These are phyloP conservation scores for Bertia moriformis DNA, from an alignment of 2,329 filamentous ascomycete genomes.

Conservation along the genomic window DNA sequence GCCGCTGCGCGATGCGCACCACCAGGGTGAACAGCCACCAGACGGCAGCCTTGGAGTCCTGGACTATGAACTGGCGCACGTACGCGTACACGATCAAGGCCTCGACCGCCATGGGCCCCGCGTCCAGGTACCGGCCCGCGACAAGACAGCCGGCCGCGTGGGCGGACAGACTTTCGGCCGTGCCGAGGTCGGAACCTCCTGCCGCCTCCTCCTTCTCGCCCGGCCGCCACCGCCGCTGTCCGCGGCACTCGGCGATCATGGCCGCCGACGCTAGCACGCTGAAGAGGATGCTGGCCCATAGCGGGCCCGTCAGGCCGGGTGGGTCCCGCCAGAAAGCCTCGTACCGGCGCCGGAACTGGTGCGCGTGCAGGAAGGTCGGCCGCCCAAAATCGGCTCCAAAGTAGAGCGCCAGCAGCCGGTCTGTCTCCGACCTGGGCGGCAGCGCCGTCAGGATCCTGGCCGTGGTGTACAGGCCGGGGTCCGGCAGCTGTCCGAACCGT, in stretches of 20 bases:
- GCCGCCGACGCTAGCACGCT: too few species aligned
- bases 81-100: constrained; percentile 29
- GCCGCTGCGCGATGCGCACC: constrained; percentile 31
- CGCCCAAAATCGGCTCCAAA: constrained; percentile 22
- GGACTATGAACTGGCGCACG: constrained; percentile 22
- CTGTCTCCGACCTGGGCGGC: constrained; percentile 19
- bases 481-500: too few species aligned
- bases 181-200: constrained; percentile 9
- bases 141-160: constrained; percentile 29
- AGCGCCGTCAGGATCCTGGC: constrained; percentile 16
- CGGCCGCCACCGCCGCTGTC: constrained; percentile 7
- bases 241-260: too few species aligned
- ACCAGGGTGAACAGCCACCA: constrained; percentile 31
- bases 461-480: too few species aligned
- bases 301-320: too few species aligned
- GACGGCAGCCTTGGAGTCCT: constrained; percentile 24
- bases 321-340: too few species aligned
- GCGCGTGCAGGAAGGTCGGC: constrained; percentile 21
- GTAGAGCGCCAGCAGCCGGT: constrained; percentile 19
- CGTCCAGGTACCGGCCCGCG: constrained; percentile 29
- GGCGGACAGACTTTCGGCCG: constrained; percentile 15
- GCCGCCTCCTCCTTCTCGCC: too few species aligned
- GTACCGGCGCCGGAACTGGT: too few species aligned
- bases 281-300: too few species aligned
- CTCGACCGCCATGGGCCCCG: constrained; percentile 28